Conservation (phyloP, 2,329 filamentous ascomycete species). For the Fusarium nisikadoi region DNA sequence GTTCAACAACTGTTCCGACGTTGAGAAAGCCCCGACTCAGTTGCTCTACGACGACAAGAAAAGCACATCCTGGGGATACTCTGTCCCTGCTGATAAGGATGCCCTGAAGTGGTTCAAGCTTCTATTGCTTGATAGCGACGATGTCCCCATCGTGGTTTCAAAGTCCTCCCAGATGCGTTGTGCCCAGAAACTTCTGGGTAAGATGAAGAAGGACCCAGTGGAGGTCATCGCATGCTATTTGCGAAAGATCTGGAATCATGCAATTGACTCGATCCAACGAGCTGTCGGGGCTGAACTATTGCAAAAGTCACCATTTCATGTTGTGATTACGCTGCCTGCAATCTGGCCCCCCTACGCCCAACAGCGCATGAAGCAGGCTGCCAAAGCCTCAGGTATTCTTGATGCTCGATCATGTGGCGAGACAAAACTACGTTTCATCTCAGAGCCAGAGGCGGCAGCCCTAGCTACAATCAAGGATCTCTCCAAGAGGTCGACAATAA, state of each 20-base stretch:
- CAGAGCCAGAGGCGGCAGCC: constrained; percentile 59
- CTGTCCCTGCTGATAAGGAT: constrained; percentile 33
- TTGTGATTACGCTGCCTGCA: constrained; percentile 57
- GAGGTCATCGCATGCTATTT: constrained; percentile 50
- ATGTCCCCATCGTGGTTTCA: constrained; percentile 42
- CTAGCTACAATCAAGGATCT: constrained; percentile 50
- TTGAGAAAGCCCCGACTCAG: constrained; percentile 47
- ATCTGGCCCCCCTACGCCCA: constrained; percentile 57
- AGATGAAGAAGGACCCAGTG: constrained; percentile 32
- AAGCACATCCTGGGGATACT: constrained; percentile 48
- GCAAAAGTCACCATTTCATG: constrained; percentile 44
- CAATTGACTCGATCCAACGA: constrained; percentile 39
- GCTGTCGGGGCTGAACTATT: constrained; percentile 18
- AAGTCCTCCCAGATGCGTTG: constrained; percentile 35
- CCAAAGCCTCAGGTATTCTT: constrained; percentile 50
- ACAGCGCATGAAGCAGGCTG: constrained; percentile 50
- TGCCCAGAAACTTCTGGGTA: background rate
- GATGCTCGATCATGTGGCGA: constrained; percentile 35
- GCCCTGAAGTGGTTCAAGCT: constrained; percentile 56
- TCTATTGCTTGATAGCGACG: constrained; percentile 47
- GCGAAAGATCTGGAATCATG: constrained; percentile 48
- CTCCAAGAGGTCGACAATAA: constrained; percentile 29
- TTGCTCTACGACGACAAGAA: constrained; percentile 29
- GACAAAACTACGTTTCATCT: constrained; percentile 51
- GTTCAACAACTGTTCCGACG: constrained; percentile 39